Evolutionary conservation across 371 early-diverging fungal genomes (phyloP), one percentile per base, ranked within the genome.

Genomic region (Mortierella sp.): DNA sequence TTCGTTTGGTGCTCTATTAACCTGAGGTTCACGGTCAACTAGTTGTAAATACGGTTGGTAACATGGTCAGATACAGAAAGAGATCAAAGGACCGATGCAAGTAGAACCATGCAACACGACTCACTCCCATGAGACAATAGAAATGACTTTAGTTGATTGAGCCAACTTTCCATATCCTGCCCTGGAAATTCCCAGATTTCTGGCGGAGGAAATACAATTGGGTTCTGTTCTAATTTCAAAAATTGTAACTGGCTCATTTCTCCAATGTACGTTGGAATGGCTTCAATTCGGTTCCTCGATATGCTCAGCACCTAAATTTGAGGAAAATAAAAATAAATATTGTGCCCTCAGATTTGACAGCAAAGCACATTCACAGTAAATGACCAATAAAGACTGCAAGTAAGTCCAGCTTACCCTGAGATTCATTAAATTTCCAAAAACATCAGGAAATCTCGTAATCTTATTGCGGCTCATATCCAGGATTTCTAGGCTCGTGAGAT

Each of bases 391-490:
- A 18, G 40, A 54, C 8, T 32, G 55, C 35, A 49, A 45, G 26
- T 11, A 22, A 45, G 14, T 24, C 30, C 49, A 22, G 40, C 78
- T 58, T 69, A 80, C 80, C 30, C 75, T 63, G 30, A 80, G 75
- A 35, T 66, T 75, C 80, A 80, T 80, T 26, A 80, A 66, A 39
- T 62, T 72, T 4, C 80, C 80, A 62, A 80, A 80, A 43, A 11
- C 59, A 1, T 75, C 80, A 24, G 80, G 80, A 60, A 80, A 72
- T 22, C 75, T 71, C 1, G 80, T 60, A 22, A 80, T 80, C 62
- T 75, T 80, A 74, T 80, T 80, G 51, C 80, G 80, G 32, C 80
- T 80, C 80, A 80, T 80, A 45, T 80, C 80, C 59, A 80, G 32
- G 40, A 75, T 80, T 32, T 80, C 80, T 9, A 80, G 66, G 47